Evolutionary conservation across 106 monocot species (phyloP).

Genomic region (Amphibolis antarctica): DNA sequence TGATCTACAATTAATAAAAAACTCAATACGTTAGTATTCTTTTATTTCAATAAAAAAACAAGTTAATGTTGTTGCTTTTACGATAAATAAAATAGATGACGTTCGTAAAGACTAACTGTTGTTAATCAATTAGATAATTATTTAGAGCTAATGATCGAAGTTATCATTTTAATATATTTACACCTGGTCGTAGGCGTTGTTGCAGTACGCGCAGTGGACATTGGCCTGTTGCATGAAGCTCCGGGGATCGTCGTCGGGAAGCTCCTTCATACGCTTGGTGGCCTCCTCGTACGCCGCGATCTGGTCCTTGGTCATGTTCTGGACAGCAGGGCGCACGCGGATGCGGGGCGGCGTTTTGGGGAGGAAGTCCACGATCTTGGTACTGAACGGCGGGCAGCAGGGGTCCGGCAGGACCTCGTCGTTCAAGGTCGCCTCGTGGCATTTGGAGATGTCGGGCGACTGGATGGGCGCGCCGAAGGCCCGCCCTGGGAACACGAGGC

Average conservation of each 20-base stretch:
- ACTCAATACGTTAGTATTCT: too few species aligned
- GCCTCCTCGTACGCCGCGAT: slow-evolving; percentile 26
- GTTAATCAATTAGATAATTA: too few species aligned
- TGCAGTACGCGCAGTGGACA: slow-evolving; percentile 48
- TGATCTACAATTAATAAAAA: too few species aligned
- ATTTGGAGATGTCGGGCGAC: not conserved
- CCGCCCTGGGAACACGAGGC: not conserved
- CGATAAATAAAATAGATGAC: too few species aligned
- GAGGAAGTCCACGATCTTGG: slow-evolving; percentile 1
- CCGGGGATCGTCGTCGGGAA: slow-evolving; percentile 22
- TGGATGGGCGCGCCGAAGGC: not conserved
- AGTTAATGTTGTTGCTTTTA: too few species aligned
- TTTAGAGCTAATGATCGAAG: too few species aligned
- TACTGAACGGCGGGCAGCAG: slow-evolving; percentile 15
- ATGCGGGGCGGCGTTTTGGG: slow-evolving; percentile 6
- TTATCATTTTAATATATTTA: too few species aligned
- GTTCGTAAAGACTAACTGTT: too few species aligned
- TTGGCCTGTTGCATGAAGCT: slow-evolving; percentile 43
- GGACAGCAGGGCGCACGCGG: slow-evolving; percentile 29
- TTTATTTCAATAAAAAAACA: too few species aligned
- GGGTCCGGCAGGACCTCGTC: not conserved
- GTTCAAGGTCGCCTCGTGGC: not conserved
- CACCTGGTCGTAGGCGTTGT: slow-evolving; percentile 27
- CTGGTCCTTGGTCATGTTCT: slow-evolving; percentile 25
- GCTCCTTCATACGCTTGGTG: slow-evolving; percentile 12